Base-by-base conservation (phyloP, 441 rosid species). In the Omphalea diandra region DNA sequence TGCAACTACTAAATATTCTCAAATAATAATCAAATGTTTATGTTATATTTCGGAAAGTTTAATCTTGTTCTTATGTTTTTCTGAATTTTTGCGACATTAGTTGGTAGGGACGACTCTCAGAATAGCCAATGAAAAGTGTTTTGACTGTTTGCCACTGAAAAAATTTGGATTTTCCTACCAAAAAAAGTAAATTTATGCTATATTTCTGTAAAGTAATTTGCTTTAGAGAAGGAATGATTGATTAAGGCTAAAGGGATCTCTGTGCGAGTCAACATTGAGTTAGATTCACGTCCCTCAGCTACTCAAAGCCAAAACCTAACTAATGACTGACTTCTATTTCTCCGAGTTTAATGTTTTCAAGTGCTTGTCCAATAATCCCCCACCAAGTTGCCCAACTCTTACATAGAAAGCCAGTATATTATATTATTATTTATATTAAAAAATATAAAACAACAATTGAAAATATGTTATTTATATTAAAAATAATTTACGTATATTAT, bases 21-120 rank as follows among this genome's bases (percentile, higher is more conserved):
- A 49, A n/a, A 2, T n/a, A n/a, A n/a, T n/a, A 5, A 20, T 29
- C 11, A 52, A 52, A 52, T 27, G n/a, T n/a, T n/a, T n/a, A n/a
- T 27, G 9, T 18, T 31, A 57, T 31, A 17, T 15, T 18, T 32
- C 11, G n/a, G n/a, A 33, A 33, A 58, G 43, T 33, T 32, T 20
- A 20, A 60, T n/a, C 29, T 36, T 60, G 64, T 9, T 60, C n/a
- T n/a, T 71, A 60, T 36, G 24, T 35, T 60, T 36, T 24, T 3
- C 6, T 9, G 43, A 32, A n/a, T n/a, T n/a, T n/a, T n/a, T n/a
- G n/a, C n/a, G n/a, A n/a, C n/a, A n/a, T n/a, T n/a, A n/a, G 27
- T 36, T 36, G 27, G 29, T 4, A 14, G 27, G 24, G 64, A 20
- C 64, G 7, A 3, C 10, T 43, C 8, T 1, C 4, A 15, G 15